A percentile compares a stretch with the other conserved stretches of the same genome.
These are phyloP conservation scores for Diaporthe velutina DNA, from an alignment of 2,329 filamentous ascomycete species.

Conservation along the genomic window DNA sequence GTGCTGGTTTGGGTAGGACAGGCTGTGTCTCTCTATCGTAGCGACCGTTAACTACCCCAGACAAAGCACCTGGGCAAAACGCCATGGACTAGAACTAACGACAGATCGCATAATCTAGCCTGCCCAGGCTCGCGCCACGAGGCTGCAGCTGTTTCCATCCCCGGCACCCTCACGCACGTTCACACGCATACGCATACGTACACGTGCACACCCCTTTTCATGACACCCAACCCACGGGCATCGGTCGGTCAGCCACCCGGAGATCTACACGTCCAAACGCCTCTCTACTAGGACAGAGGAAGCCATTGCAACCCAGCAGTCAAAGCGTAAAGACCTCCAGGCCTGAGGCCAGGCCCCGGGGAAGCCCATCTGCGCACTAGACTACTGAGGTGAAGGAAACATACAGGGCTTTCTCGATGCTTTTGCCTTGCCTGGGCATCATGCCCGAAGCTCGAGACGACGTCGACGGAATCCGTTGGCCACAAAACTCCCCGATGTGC, in stretches of 20 bases:
- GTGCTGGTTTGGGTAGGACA: not conserved
- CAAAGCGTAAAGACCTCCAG: not conserved
- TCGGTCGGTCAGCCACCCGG: slow-evolving; percentile 11
- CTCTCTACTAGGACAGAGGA: not conserved
- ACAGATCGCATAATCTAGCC: not conserved
- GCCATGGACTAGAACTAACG: not conserved
- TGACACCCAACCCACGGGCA: slow-evolving; percentile 23
- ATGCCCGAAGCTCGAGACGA: slow-evolving; percentile 15
- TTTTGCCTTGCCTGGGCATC: slow-evolving; percentile 1
- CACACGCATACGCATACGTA: not conserved
- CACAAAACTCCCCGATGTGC: not conserved
- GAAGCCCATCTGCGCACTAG: not conserved
- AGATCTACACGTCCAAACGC: not conserved
- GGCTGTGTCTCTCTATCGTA: not conserved
- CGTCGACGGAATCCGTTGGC: not conserved
- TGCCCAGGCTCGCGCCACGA: not conserved
- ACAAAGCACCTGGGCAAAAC: not conserved
- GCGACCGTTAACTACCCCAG: not conserved
- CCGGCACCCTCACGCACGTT: not conserved
- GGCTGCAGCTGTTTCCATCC: not conserved
- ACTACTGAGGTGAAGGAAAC: not conserved
- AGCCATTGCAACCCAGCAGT: slow-evolving; percentile 24
- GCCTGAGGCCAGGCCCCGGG: not conserved
- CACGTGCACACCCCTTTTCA: not conserved
- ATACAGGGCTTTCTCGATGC: not conserved